Conservation (phyloP, 108 stramenopile species). For the Fragilariopsis cylindrus region DNA sequence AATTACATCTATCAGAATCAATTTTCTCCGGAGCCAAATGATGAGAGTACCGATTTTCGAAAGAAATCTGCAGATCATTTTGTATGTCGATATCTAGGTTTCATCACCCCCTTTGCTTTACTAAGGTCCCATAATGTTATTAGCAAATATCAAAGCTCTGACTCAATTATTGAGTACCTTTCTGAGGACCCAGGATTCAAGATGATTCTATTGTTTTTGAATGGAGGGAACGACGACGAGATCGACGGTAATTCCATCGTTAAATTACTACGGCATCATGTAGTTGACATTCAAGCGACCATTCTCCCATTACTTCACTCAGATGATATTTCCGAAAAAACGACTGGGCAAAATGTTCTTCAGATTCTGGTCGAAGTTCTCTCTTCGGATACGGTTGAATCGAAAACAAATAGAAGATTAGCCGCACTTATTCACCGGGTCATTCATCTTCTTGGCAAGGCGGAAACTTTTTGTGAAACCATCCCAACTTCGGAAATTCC, state of each 20-base stretch:
- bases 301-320: slow-evolving; percentile 7
- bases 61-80: not conserved
- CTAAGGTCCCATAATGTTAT: slow-evolving; percentile 1
- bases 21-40: slow-evolving; percentile 12
- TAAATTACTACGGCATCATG: slow-evolving; percentile 8
- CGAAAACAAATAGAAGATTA: slow-evolving; percentile 10
- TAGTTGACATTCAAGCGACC: slow-evolving; percentile 26
- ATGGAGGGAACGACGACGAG: not conserved
- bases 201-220: not conserved
- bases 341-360: slow-evolving; percentile 1
- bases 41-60: slow-evolving; percentile 16
- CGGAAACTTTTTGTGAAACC: not conserved
- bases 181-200: not conserved
- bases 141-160: not conserved
- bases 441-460: slow-evolving; percentile 10
- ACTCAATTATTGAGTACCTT: not conserved
- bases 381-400: slow-evolving; percentile 5
- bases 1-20: not conserved
- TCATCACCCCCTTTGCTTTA: slow-evolving; percentile 28
- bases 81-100: slow-evolving; percentile 15
- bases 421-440: slow-evolving; percentile 15
- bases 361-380: slow-evolving; percentile 14
- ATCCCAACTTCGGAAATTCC: not conserved
- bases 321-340: not conserved
- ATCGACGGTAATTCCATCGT: not conserved